Evolutionary conservation across 768 basidiomycete genomes (phyloP).

Genomic region (Vararia minispora): DNA sequence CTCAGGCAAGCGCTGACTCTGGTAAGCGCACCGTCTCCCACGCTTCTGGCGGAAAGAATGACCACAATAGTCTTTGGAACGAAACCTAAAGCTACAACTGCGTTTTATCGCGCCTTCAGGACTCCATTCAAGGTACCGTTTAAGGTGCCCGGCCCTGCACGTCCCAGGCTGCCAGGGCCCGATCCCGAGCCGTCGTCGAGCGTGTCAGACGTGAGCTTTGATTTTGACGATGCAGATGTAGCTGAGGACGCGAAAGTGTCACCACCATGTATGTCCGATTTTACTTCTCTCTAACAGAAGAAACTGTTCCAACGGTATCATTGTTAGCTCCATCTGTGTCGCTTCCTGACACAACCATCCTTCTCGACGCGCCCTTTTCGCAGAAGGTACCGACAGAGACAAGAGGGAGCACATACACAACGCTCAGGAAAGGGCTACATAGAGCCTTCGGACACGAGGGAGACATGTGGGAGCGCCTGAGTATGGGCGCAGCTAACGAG

Average conservation of each 20-base stretch:
- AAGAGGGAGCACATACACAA: slow-evolving; percentile 21
- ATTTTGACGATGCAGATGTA: not conserved
- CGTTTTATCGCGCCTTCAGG: slow-evolving; percentile 16
- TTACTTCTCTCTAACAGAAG: slow-evolving; percentile 19
- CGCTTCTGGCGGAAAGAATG: too few relatives aligned
- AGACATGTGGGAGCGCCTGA: slow-evolving; percentile 20
- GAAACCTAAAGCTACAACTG: slow-evolving; percentile 5
- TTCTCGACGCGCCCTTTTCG: slow-evolving; percentile 30
- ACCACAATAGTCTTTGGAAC: not conserved
- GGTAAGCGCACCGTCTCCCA: too few relatives aligned
- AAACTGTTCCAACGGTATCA: not conserved
- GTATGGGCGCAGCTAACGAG: slow-evolving; percentile 8
- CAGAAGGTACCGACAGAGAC: slow-evolving; percentile 30
- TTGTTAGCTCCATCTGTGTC: slow-evolving; percentile 12
- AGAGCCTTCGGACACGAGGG: slow-evolving; percentile 23
- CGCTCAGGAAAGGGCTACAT: slow-evolving; percentile 30
- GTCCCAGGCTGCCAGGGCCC: not conserved
- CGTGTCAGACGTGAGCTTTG: not conserved
- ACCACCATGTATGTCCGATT: slow-evolving; percentile 18
- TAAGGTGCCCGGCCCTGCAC: slow-evolving; percentile 3
- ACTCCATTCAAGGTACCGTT: slow-evolving; percentile 23
- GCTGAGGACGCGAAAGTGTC: slow-evolving; percentile 5
- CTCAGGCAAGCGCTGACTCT: too few relatives aligned
- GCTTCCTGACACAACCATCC: slow-evolving; percentile 21
- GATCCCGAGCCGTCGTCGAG: not conserved